A percentile compares a stretch with the other conserved stretches of the same genome.
Conservation (phyloP, 2,329 filamentous ascomycete genomes). For the Penicillium expansum region DNA sequence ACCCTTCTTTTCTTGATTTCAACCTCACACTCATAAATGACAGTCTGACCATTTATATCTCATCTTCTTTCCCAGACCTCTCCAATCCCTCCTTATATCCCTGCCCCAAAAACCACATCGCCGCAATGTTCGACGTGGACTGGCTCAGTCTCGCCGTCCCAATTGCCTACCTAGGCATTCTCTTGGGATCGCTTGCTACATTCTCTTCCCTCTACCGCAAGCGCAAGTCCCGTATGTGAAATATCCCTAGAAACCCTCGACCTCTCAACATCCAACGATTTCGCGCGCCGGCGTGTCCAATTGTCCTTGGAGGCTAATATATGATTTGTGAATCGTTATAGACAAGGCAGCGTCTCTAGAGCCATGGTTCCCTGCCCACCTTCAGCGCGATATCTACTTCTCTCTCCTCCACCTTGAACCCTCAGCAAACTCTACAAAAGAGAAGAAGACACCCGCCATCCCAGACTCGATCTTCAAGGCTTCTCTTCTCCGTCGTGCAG, state of each 20-base stretch:
- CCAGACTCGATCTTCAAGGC: conserved; percentile 85
- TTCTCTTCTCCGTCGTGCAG: conserved; percentile 80
- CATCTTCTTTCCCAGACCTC: background rate
- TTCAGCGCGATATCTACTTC: conserved; percentile 92
- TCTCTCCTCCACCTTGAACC: conserved; percentile 79
- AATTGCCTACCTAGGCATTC: conserved; percentile 82
- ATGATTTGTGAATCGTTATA: conserved; percentile 12
- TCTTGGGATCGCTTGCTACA: conserved; percentile 82
- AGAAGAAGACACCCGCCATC: conserved; percentile 66
- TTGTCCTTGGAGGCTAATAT: conserved; percentile 14
- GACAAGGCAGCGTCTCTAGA: conserved; percentile 79
- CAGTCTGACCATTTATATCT: background rate
- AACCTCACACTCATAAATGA: background rate
- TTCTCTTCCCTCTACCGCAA: conserved; percentile 93
- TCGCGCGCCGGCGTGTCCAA: background rate
- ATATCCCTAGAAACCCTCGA: background rate
- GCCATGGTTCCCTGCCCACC: conserved; percentile 89
- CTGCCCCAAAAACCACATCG: conserved; percentile 1
- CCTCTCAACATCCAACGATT: background rate
- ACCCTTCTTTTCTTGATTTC: background rate
- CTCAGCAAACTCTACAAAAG: conserved; percentile 47
- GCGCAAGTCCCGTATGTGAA: conserved; percentile 72
- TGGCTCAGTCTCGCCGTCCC: conserved; percentile 85
- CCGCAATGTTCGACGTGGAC: conserved; percentile 53
- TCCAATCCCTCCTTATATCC: background rate